phyloP scores from a whole-genome alignment of 495 filamentous ascomycete genomes.

The Aspergillus steynii region DNA sequence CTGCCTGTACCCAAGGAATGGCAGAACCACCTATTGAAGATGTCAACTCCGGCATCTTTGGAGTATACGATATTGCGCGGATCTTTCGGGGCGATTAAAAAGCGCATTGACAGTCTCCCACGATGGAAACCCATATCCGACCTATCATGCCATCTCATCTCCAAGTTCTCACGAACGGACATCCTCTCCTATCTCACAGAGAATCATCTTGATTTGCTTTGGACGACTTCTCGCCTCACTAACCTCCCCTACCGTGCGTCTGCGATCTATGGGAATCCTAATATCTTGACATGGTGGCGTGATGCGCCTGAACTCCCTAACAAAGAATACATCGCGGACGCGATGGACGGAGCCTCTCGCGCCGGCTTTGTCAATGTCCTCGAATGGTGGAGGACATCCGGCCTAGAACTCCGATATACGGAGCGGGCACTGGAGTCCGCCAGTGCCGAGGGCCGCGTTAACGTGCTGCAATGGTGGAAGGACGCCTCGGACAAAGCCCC shows the following conservation, averaged over 20 bases:
- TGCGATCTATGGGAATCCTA: slow-evolving; percentile 79
- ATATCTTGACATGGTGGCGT: slow-evolving; percentile 87
- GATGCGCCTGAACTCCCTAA: slow-evolving; percentile 73
- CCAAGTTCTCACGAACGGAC: slow-evolving; percentile 80
- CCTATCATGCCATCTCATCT: slow-evolving; percentile 80
- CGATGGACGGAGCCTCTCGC: slow-evolving; percentile 81
- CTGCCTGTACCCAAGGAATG: slow-evolving; percentile 74
- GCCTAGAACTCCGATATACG: slow-evolving; percentile 77
- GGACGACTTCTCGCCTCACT: slow-evolving; percentile 75
- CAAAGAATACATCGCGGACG: slow-evolving; percentile 76
- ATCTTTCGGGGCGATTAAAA: slow-evolving; percentile 64
- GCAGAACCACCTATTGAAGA: slow-evolving; percentile 54
- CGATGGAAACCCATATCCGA: slow-evolving; percentile 73
- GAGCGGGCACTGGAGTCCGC: slow-evolving; percentile 85
- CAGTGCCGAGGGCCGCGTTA: slow-evolving; percentile 76
- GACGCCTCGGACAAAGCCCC: slow-evolving; percentile 46
- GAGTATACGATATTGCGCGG: slow-evolving; percentile 81
- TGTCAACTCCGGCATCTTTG: slow-evolving; percentile 57
- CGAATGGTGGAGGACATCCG: slow-evolving; percentile 87
- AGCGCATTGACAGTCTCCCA: slow-evolving; percentile 63
- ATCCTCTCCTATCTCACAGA: slow-evolving; percentile 81
- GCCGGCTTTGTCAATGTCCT: slow-evolving; percentile 81
- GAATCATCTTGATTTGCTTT: slow-evolving; percentile 75
- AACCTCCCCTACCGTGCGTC: slow-evolving; percentile 83
- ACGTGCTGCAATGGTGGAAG: slow-evolving; percentile 91